Percentiles rank a stretch among this genome's conserved stretches.
phyloP scores from a whole-genome alignment of 352 stramenopile species.

The Pythium plurisporium region DNA sequence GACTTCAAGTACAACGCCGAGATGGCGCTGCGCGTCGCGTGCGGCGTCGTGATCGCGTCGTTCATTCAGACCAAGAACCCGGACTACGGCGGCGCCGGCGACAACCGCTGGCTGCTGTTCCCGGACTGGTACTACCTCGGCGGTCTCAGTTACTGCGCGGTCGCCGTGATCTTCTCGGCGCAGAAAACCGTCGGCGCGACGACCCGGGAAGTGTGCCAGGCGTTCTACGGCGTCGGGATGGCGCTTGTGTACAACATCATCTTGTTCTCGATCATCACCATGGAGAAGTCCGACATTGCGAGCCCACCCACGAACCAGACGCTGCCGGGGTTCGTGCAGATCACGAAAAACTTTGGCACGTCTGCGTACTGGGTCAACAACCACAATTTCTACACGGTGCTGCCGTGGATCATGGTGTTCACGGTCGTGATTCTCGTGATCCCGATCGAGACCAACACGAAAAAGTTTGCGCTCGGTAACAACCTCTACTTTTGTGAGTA shows the following conservation, averaged over 20 bases:
- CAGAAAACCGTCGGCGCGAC: constrained; percentile 55
- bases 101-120: constrained; percentile 40
- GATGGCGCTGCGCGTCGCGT: constrained; percentile 41
- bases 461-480: constrained; percentile 73
- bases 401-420: constrained; percentile 59
- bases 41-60: constrained; percentile 55
- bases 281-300: constrained; percentile 45
- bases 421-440: constrained; percentile 58
- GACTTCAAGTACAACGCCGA: constrained; percentile 36
- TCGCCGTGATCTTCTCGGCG: constrained; percentile 69
- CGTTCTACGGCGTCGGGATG: constrained; percentile 58
- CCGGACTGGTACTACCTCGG: constrained; percentile 61
- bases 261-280: constrained; percentile 48
- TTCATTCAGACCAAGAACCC: constrained; percentile 46
- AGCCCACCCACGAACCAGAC: constrained; percentile 33
- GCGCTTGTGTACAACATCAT: constrained; percentile 73
- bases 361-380: constrained; percentile 63
- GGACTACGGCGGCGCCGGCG: constrained; percentile 8
- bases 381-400: constrained; percentile 46
- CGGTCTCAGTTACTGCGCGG: constrained; percentile 53
- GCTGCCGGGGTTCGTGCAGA: too few relatives aligned
- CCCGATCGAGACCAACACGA: constrained; percentile 61
- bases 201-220: constrained; percentile 67
- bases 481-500: constrained; percentile 70
- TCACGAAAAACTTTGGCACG: constrained; percentile 54